Percentiles rank a stretch among this genome's conserved stretches.
Evolutionary conservation across 139 green algal species (phyloP).

Genomic region (Chlamydomonas sp.): DNA sequence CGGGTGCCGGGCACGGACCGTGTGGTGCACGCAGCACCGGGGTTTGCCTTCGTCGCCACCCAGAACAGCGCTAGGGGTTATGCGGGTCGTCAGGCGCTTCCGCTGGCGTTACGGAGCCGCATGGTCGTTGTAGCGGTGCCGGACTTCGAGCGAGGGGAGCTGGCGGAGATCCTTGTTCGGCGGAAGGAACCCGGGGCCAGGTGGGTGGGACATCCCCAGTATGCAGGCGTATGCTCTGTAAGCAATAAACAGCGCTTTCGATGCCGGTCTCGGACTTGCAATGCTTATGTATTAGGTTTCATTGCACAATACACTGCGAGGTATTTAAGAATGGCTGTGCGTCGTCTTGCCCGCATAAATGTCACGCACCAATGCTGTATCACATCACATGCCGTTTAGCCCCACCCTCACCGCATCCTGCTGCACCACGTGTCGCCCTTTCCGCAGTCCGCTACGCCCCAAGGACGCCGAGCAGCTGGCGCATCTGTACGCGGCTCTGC

Average conservation of each 20-base stretch:
- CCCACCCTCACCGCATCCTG: neutral
- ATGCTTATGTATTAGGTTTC: no score
- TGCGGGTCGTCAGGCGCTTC: slow-evolving; percentile 27
- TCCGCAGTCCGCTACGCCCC: neutral
- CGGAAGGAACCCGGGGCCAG: neutral
- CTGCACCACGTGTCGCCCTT: neutral
- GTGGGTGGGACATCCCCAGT: no score
- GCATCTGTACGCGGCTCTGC: slow-evolving; percentile 19
- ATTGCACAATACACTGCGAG: no score
- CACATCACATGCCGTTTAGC: neutral
- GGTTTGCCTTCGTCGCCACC: slow-evolving; percentile 50
- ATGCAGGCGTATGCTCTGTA: no score
- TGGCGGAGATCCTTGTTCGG: slow-evolving; percentile 28
- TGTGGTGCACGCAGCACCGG: slow-evolving; percentile 29
- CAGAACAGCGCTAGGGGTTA: slow-evolving; percentile 39
- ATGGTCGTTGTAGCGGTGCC: slow-evolving; percentile 53
- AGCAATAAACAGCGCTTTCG: no score
- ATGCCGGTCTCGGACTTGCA: no score
- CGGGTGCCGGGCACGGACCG: slow-evolving; percentile 25
- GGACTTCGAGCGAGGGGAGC: slow-evolving; percentile 15
- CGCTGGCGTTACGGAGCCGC: slow-evolving; percentile 46
- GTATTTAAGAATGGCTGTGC: no score
- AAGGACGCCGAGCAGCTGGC: slow-evolving; percentile 12
- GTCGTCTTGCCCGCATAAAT: no score
- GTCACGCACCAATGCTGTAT: no score